phyloP scores from a whole-genome alignment of 257 asterid species.

The Ophiorrhiza pumila region DNA sequence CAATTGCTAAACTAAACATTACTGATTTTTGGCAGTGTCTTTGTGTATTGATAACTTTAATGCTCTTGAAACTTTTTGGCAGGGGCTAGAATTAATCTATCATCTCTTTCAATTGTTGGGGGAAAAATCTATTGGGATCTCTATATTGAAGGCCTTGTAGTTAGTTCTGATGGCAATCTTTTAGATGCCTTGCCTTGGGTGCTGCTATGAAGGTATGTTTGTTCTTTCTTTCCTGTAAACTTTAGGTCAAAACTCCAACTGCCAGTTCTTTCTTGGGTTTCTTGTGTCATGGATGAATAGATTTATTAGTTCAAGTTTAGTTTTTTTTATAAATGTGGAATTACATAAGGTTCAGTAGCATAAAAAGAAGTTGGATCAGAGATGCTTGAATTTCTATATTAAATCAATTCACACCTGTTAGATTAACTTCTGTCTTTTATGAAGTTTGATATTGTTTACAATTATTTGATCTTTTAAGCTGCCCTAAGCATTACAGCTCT shows the following conservation, averaged over 20 bases:
- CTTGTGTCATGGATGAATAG: not conserved
- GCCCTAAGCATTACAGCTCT: constrained; percentile 80
- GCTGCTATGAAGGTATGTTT: constrained; percentile 77
- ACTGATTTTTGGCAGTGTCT: not conserved
- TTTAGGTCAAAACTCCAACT: not conserved
- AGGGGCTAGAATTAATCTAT: constrained; percentile 88
- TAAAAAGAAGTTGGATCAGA: no score
- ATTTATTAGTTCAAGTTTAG: not conserved
- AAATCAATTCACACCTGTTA: no score
- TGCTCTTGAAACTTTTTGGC: constrained; percentile 18
- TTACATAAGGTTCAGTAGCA: not conserved
- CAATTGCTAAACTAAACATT: not conserved
- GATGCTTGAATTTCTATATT: no score
- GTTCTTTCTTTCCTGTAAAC: not conserved
- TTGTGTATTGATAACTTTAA: constrained; percentile 15
- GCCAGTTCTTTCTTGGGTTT: no score
- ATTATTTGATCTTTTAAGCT: constrained; percentile 44
- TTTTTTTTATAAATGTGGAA: no score
- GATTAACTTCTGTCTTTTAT: not conserved
- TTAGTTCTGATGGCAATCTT: constrained; percentile 90
- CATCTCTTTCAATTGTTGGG: constrained; percentile 65
- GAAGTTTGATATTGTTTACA: constrained; percentile 3
- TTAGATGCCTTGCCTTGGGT: constrained; percentile 82
- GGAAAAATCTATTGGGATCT: constrained; percentile 98
- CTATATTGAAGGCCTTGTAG: constrained; percentile 77